Evolutionary conservation across 1,139 yeast species (phyloP), one percentile per base, ranked within the genome.

Genomic region (Dujonia santamariae): DNA sequence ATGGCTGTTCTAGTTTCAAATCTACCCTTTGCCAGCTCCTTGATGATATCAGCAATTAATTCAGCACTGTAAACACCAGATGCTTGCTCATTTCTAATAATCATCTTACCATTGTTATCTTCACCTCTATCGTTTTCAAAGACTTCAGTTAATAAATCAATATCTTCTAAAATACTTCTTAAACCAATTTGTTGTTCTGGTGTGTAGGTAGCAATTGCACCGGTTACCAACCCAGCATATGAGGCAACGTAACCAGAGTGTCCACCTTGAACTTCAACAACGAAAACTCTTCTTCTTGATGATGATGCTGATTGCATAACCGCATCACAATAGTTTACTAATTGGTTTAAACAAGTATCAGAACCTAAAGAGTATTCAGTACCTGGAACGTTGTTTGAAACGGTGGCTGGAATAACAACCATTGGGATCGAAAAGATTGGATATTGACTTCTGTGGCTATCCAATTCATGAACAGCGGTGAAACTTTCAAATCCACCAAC

Each of bases 371-470:
- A 87, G 61, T 87, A 88, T 61, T 92, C 97, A 3, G 97, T 82
- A 40, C 97, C 98, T 11, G 98, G 98, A 34, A 92, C 97, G 51
- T 92, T 92, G 61, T 92, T 92, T n/a, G 96, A 86, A 44, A 92
- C 85, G 6, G 97, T 92, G 13, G 97, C 96, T 13, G 98, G 97
- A 39, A 92, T 72, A 44, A 88, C 83, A 32, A 85, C 85, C 84
- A 88, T 83, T 42, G 98, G 98, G 47, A 92, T 87, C 54, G 90
- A 78, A 69, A 92, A 86, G 14, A 94, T 82, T 17, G 97, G 96
- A 59, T 86, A 92, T 40, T 77, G 71, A 26, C 57, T 55, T 55
- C 94, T 76, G 20, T 92, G 85, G 45, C 67, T 65, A 48, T 85
- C 80, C 46, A 92, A 73, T 62, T 87, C 88, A 48, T 86, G 78